These are phyloP conservation scores for Apophysomyces variabilis DNA, from an alignment of 371 early-diverging fungal genomes.

Conservation along the genomic window DNA sequence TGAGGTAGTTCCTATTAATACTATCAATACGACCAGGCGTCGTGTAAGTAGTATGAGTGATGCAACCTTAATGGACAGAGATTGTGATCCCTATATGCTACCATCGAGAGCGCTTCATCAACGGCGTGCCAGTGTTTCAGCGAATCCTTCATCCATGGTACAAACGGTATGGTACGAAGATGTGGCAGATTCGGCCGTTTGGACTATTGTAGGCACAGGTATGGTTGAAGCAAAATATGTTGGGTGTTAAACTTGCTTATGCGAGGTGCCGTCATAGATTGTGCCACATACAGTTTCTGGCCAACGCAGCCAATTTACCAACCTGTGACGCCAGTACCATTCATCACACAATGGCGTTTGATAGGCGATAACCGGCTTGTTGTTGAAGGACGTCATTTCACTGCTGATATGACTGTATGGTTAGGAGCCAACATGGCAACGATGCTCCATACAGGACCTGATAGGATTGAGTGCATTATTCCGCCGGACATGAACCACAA, in stretches of 20 bases:
- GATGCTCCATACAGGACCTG: conserved; percentile 2
- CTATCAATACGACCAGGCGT: conserved; percentile 2
- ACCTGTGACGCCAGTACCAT: conserved; percentile 18
- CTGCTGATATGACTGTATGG: neutral
- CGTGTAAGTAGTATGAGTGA: conserved; percentile 5
- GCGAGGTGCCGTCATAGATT: conserved; percentile 36
- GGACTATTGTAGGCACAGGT: conserved; percentile 80
- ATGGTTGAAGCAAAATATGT: neutral
- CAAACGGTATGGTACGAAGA: conserved; percentile 70
- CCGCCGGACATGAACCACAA: conserved; percentile 24
- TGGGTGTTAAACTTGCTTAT: neutral
- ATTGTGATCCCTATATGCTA: neutral
- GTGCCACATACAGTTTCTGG: conserved; percentile 72
- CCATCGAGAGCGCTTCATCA: conserved; percentile 11
- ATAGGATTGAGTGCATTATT: conserved; percentile 4
- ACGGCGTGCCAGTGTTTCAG: conserved; percentile 5
- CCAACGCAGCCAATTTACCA: conserved; percentile 11
- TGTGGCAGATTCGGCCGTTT: conserved; percentile 81
- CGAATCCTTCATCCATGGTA: conserved; percentile 15
- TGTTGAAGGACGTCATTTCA: conserved; percentile 2
- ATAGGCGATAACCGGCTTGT: neutral
- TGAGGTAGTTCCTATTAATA: conserved; percentile 8
- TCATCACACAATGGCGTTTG: conserved; percentile 12
- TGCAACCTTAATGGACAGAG: conserved; percentile 2
- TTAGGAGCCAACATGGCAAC: conserved; percentile 2